A percentile compares a stretch with the other conserved stretches of the same genome.
phyloP scores from a whole-genome alignment of 2,329 filamentous ascomycete genomes.

The Arthroderma uncinatum region DNA sequence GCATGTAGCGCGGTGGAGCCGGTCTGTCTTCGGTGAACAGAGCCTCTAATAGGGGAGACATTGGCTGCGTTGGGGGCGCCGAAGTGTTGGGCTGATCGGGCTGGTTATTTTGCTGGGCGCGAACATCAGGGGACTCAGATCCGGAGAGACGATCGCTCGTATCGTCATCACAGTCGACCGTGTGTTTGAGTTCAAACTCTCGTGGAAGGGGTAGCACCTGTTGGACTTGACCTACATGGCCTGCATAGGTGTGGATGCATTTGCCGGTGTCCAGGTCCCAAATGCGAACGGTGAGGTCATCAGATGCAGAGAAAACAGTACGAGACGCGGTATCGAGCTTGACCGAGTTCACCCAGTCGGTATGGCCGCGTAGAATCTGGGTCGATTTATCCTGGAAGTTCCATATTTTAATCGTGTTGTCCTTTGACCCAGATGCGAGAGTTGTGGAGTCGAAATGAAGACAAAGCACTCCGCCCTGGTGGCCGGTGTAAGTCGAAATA shows the following conservation, averaged over 20 bases:
- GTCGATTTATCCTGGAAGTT: slow-evolving; percentile 77
- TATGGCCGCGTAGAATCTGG: slow-evolving; percentile 70
- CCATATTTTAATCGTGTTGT: slow-evolving; percentile 84
- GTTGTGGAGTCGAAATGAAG: slow-evolving; percentile 78
- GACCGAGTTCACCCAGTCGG: slow-evolving; percentile 95
- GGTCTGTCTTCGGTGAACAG: slow-evolving; percentile 53
- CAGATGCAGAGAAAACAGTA: slow-evolving; percentile 83
- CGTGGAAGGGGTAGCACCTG: slow-evolving; percentile 73
- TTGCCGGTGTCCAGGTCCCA: slow-evolving; percentile 83
- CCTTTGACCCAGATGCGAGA: slow-evolving; percentile 78
- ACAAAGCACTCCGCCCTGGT: slow-evolving; percentile 71
- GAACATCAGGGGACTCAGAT: slow-evolving; percentile 7
- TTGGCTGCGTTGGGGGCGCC: slow-evolving; percentile 17
- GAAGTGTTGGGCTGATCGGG: slow-evolving; percentile 14
- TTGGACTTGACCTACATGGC: slow-evolving; percentile 91
- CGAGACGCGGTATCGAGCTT: slow-evolving; percentile 70
- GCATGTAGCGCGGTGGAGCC: slow-evolving; percentile 76
- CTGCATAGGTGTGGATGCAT: slow-evolving; percentile 67
- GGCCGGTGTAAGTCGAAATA: slow-evolving; percentile 67
- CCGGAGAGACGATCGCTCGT: slow-evolving; percentile 18
- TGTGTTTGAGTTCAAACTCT: slow-evolving; percentile 74
- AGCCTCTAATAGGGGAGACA: slow-evolving; percentile 22
- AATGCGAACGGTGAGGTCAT: slow-evolving; percentile 80
- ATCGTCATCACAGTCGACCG: slow-evolving; percentile 33
- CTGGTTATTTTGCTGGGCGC: slow-evolving; percentile 17